Conservation (phyloP, 768 basidiomycete genomes). For the Collybiopsis confluens region DNA sequence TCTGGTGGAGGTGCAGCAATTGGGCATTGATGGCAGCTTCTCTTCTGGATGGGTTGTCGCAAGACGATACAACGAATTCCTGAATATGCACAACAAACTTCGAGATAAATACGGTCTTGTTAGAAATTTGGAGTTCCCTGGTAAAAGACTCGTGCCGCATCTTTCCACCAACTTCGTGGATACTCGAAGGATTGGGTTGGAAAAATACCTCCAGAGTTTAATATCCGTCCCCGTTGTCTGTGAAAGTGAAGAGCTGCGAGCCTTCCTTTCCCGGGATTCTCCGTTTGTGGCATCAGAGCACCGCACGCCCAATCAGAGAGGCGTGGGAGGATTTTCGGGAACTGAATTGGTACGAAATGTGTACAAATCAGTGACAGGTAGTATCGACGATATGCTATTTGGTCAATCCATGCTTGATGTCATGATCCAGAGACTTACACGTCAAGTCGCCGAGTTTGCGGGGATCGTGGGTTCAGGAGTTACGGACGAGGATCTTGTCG, state of each 20-base stretch:
- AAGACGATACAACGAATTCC: conserved; percentile 92
- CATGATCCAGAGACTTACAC: conserved; percentile 85
- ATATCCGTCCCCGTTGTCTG: conserved; percentile 73
- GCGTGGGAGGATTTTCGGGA: conserved; percentile 57
- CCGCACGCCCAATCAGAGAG: conserved; percentile 23
- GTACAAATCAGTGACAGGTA: conserved; percentile 88
- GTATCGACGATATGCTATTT: conserved; percentile 96
- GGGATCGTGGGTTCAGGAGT: conserved; percentile 77
- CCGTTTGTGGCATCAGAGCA: conserved; percentile 66
- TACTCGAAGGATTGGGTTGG: conserved; percentile 68
- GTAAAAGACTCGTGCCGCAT: conserved; percentile 87
- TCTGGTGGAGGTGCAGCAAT: conserved; percentile 87
- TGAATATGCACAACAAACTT: conserved; percentile 81
- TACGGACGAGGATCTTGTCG: conserved; percentile 81
- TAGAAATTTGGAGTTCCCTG: conserved; percentile 81
- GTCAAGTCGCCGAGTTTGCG: conserved; percentile 85
- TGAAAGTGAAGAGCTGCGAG: conserved; percentile 75
- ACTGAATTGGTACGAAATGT: conserved; percentile 79
- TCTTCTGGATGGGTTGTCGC: conserved; percentile 91
- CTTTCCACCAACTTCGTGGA: conserved; percentile 88
- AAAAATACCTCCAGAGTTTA: conserved; percentile 86
- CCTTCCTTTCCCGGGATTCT: conserved; percentile 85
- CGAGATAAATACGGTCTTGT: conserved; percentile 69
- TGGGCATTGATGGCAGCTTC: conserved; percentile 73
- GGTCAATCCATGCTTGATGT: conserved; percentile 95